Conservation (phyloP, 1,139 yeast genomes). For the Sugiyamaella neomexicana region DNA sequence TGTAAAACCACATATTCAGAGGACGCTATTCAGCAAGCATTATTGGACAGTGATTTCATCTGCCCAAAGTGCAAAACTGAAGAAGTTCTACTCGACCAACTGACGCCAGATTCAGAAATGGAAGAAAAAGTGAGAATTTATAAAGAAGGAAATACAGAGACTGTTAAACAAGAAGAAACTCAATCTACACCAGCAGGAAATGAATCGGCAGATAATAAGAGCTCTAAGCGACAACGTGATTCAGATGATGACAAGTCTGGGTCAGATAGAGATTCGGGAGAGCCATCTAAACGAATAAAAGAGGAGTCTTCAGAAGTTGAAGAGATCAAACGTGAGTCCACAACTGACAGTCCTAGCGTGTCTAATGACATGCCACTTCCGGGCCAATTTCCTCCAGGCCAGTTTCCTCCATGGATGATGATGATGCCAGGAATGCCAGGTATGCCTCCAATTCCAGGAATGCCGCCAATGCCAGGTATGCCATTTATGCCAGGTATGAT, state of each 20-base stretch:
- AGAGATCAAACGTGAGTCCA: constrained; percentile 9
- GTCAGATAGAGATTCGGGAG: constrained; percentile 2
- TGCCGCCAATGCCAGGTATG: constrained; percentile 9
- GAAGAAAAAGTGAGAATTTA: constrained; percentile 56
- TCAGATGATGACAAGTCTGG: constrained; percentile 3
- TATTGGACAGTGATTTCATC: constrained; percentile 81
- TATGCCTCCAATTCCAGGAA: constrained; percentile 29
- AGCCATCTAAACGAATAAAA: constrained; percentile 9
- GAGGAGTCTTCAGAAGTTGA: constrained; percentile 13
- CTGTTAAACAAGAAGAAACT: constrained; percentile 23
- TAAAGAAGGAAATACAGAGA: constrained; percentile 33
- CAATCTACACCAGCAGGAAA: not conserved
- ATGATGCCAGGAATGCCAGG: constrained; percentile 29
- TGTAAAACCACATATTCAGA: constrained; percentile 64
- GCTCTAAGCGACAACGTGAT: constrained; percentile 13
- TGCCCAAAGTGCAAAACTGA: constrained; percentile 84
- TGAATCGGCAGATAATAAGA: not conserved
- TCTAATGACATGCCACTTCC: constrained; percentile 26
- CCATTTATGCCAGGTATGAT: constrained; percentile 7
- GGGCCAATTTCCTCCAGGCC: constrained; percentile 19
- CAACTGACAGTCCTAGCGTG: constrained; percentile 25
- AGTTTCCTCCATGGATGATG: constrained; percentile 22
- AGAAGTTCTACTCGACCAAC: constrained; percentile 73
- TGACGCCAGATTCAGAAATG: constrained; percentile 60
- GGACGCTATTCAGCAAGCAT: constrained; percentile 63